Evolutionary conservation across 768 basidiomycete species (phyloP).

Genomic region (Rhizopogon vesiculosus): DNA sequence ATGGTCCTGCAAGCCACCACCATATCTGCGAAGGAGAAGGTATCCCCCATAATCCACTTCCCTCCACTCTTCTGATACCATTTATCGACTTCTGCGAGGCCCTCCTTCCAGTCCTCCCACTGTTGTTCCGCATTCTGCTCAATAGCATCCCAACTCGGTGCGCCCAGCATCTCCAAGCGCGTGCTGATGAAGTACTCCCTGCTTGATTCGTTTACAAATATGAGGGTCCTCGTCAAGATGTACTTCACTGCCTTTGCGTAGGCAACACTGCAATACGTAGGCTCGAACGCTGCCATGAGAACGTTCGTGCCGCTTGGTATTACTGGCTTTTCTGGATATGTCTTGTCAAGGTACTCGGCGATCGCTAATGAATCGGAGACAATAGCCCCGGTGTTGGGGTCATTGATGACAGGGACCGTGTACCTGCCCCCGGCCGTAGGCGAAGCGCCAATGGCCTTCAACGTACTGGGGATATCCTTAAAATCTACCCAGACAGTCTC

Average conservation of each 20-base stretch:
- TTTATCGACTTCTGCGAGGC: conserved; percentile 6
- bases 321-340: conserved; percentile 4
- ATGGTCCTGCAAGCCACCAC: conserved; percentile 1
- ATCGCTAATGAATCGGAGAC: conserved; percentile 4
- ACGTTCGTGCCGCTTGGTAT: neutral
- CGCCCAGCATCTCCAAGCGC: neutral
- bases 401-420: conserved; percentile 6
- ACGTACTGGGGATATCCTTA: conserved; percentile 35
- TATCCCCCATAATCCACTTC: conserved; percentile 5
- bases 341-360: conserved; percentile 7
- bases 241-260: neutral
- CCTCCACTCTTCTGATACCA: conserved; percentile 17
- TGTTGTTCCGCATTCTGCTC: neutral
- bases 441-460: conserved; percentile 30
- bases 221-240: neutral
- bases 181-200: conserved; percentile 2
- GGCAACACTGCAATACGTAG: neutral
- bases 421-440: neutral
- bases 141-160: neutral
- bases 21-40: conserved; percentile 5
- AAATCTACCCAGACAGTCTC: conserved; percentile 47
- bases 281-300: conserved; percentile 1
- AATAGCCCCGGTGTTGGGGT: conserved; percentile 5
- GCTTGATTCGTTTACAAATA: neutral
- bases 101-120: conserved; percentile 1